Evolutionary conservation across 495 filamentous ascomycete genomes (phyloP), one percentile per base, ranked within the genome.

Genomic region (Daldinia concentrica): DNA sequence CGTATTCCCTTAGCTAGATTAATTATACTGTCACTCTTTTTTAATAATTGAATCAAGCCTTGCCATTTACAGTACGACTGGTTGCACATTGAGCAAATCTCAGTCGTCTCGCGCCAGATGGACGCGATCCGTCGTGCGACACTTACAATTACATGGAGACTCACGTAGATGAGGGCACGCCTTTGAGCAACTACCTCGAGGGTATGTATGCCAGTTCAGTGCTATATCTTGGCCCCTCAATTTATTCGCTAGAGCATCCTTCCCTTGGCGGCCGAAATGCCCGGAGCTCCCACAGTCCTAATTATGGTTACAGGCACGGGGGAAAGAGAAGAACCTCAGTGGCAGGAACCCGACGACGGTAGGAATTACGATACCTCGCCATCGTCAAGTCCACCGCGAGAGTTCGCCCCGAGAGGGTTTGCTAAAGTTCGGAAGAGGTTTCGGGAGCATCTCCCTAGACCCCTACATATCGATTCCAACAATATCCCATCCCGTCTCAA

Each of bases 161-260:
- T 74, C 85, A 98, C 71, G 89, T 97, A 74, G 93, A 91, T 82
- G 91, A 95, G 81, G 90, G 94, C 79, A 93, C 93, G 74, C 95
- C 95, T 66, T 85, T 98, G 82, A 93, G 93, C 77, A 90, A 92
- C 69, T 98, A 97, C 83, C 89, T 99, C 65, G 91, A 97, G 87
- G 95, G 95, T 97, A 78, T 69, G 82, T 78, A 64, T 66, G 58
- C 39, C n/a, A 22, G 56, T 32, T 62, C 57, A 14, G 34, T 29
- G 36, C 37, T 27, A 12, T 60, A 43, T 7, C 17, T 57, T 57
- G 30, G 30, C 17, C 17, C n/a, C 58, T 55, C 34, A 19, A 36
- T 55, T 30, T 3, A 59, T 41, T 55, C 15, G 27, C 29, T 50
- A 56, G 56, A 68, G 39, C 34, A 41, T 59, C 17, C 9, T 45